phyloP scores from a whole-genome alignment of 495 filamentous ascomycete genomes.

The Parathielavia appendiculata region DNA sequence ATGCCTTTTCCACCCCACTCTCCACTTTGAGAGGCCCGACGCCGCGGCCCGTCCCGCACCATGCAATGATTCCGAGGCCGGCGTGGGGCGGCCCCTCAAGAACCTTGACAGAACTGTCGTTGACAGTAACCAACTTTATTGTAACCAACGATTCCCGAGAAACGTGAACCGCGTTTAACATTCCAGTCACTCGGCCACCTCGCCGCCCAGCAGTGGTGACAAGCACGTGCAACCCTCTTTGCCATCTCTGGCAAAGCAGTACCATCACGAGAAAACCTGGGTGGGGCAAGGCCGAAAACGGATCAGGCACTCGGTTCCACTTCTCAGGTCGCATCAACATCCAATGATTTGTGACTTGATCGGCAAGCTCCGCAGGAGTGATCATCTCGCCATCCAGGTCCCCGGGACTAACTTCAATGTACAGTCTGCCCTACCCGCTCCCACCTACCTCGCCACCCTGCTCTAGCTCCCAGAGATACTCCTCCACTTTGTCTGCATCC shows the following conservation, averaged over 20 bases:
- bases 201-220: not conserved
- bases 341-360: too few relatives aligned
- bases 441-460: not conserved
- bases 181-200: not conserved
- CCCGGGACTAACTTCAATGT: too few relatives aligned
- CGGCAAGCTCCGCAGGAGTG: too few relatives aligned
- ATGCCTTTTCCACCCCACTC: too few relatives aligned
- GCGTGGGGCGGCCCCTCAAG: not conserved
- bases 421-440: too few relatives aligned
- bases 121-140: not conserved
- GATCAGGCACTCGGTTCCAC: too few relatives aligned
- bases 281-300: not conserved
- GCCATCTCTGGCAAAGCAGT: not conserved
- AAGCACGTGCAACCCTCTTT: not conserved
- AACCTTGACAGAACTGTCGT: not conserved
- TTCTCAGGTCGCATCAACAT: too few relatives aligned
- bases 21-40: too few relatives aligned
- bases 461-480: conserved; percentile 2
- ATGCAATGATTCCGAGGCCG: not conserved
- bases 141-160: not conserved
- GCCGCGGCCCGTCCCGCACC: too few relatives aligned
- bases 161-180: not conserved
- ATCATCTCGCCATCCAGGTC: too few relatives aligned
- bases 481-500: not conserved
- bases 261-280: not conserved